Base-by-base conservation (phyloP, 2,329 filamentous ascomycete genomes). In the Monilinia aucupariae region DNA sequence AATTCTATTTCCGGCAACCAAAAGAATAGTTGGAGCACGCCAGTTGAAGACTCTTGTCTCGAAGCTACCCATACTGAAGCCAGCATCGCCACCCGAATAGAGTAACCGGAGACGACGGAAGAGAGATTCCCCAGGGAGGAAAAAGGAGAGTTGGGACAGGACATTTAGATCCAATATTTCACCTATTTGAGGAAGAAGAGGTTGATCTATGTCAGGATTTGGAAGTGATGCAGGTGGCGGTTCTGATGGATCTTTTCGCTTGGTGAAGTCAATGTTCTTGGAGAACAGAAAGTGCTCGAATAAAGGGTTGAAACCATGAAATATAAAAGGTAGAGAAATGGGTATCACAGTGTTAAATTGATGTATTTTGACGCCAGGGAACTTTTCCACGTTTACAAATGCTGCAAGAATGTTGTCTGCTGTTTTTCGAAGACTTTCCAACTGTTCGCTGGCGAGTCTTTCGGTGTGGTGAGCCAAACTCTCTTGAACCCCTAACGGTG, bases 201-300 rank as follows among this genome's bases (percentile, higher is more conserved):
- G 71, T 60, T 71, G 69, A 13, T 71, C 67, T 27, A 63, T 49
- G 12, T 66, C 54, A 71, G 65, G 39, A 64, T 68, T 66, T 25
- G 59, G 22, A 10, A 63, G 61, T 12, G 63, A 54, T 59, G 65
- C 62, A 10, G 63, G 56, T 37, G 65, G 59, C 47, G 67, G 25
- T 37, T 64, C 59, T 5, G 67, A 64, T 3, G 69, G 64, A 51
- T 72, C 69, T 63, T 74, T 72, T 39, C 70, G 70, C 63, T 73
- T 74, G 4, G 71, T 84, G 59, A 90, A 82, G 68, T 90, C 85
- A 27, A 91, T 78, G 67, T 87, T 86, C 69, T 86, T 88, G 32
- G 86, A 88, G 69, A 91, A 92, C 32, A 91, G 79, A 68, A 92
- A 91, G 71, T 87, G 86, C 67, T 90, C 87, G 72, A 91, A 91